Base-by-base conservation (phyloP, 495 filamentous ascomycete genomes). In the Massariosphaeria phaeospora region DNA sequence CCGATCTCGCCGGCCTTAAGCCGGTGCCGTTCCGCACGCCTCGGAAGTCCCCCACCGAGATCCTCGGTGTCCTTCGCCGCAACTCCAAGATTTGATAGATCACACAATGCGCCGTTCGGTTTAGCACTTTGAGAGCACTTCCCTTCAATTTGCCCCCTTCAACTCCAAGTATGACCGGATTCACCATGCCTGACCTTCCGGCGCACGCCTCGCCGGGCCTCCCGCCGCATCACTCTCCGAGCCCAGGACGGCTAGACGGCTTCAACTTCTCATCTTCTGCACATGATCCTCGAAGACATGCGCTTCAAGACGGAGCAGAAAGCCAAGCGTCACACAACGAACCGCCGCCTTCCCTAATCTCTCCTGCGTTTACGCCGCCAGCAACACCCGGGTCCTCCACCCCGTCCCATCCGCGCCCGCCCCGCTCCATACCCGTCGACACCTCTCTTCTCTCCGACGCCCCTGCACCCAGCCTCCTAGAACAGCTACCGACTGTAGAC, bases 341-440 rank as follows among this genome's bases (percentile, higher is more conserved):
- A 21, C 17, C 13, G 13, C 60, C 63, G 11, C 57, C 70, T 17
- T 57, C 65, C 47, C 55, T 75, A 5, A 56, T 74, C 34, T 68
- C 63, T 25, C 72, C 71, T n/a, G 71, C 72, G 26, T 72, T 72
- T 66, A 75, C 72, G 0, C 72, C 72, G 29, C 72, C 72, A 2
- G 46, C 62, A 1, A 73, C 71, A 2, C 72, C 72, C 4, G 64
- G 65, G 2, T 59, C 51, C 30, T 42, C 47, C 33, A 73, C 62
- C 0, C 62, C 60, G 12, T 44, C 59, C 35, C 51, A 51, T 39
- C 58, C 56, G 26, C 57, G 63, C 33, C 57, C 64, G 20, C 54
- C 69, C 15, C 45, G 52, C 46, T 61, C 57, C 11, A 63, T 65
- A 10, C 68, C 71, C 13, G 59, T 71, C 17, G 59, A 67, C 43